Evolutionary conservation across 192 early-diverging fungal genomes (phyloP).

Genomic region (Chytriomyces confervae): DNA sequence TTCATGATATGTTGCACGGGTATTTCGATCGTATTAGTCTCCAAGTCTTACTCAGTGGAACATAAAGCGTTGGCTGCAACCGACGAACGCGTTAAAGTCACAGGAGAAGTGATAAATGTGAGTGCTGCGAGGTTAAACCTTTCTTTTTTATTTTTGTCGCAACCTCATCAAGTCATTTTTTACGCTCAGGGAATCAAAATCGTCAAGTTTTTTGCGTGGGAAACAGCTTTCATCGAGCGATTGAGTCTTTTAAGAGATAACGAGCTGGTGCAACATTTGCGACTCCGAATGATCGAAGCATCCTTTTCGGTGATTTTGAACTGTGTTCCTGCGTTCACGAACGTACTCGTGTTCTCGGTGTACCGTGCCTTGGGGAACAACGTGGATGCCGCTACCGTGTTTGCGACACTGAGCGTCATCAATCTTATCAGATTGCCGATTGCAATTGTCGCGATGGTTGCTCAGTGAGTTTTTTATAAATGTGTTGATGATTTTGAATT

Average conservation of each 20-base stretch:
- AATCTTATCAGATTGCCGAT: too few species aligned
- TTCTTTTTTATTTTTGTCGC: neutral
- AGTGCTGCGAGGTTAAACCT: too few species aligned
- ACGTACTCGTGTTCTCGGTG: slow-evolving; percentile 43
- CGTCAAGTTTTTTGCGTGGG: slow-evolving; percentile 93
- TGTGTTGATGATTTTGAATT: slow-evolving; percentile 21
- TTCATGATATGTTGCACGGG: slow-evolving; percentile 48
- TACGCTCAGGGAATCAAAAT: slow-evolving; percentile 66
- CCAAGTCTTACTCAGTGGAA: slow-evolving; percentile 36
- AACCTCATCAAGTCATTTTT: neutral
- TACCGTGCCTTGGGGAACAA: slow-evolving; percentile 41
- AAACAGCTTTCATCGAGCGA: slow-evolving; percentile 71
- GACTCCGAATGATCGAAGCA: slow-evolving; percentile 33
- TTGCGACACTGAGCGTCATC: too few species aligned
- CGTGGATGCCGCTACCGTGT: slow-evolving; percentile 2
- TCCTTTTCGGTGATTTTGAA: slow-evolving; percentile 48
- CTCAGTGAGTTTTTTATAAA: slow-evolving; percentile 53
- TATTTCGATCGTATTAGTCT: slow-evolving; percentile 44
- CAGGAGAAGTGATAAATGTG: slow-evolving; percentile 61
- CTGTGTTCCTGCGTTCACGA: slow-evolving; percentile 46
- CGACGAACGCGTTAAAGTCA: slow-evolving; percentile 66
- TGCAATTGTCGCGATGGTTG: too few species aligned
- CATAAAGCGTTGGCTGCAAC: slow-evolving; percentile 47
- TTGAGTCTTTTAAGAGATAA: slow-evolving; percentile 55
- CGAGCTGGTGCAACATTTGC: slow-evolving; percentile 56